phyloP scores from a whole-genome alignment of 495 filamentous ascomycete genomes.

The Trichocladium uniseriatum region DNA sequence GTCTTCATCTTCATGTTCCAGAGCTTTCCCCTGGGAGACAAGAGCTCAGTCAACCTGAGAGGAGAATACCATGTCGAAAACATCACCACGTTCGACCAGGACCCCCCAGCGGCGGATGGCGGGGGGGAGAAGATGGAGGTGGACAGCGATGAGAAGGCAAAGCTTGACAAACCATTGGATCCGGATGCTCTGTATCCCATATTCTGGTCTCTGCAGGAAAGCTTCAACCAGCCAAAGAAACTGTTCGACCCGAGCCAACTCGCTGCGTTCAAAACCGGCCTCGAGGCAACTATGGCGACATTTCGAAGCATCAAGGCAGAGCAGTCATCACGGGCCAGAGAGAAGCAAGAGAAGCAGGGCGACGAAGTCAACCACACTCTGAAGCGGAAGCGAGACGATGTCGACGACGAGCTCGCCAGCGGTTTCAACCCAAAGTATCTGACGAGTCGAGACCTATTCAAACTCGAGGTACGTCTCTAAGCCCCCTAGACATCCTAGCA shows the following conservation, averaged over 20 bases:
- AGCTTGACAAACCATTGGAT: constrained; percentile 39
- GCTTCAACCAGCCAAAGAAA: constrained; percentile 80
- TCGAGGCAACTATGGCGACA: constrained; percentile 67
- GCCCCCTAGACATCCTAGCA: background rate
- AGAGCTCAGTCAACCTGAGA: constrained; percentile 90
- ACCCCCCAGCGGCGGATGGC: constrained; percentile 36
- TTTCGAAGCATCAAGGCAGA: constrained; percentile 76
- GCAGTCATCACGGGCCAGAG: constrained; percentile 29
- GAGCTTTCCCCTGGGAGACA: constrained; percentile 90
- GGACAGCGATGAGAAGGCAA: constrained; percentile 30
- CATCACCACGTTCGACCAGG: constrained; percentile 73
- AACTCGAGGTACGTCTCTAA: constrained; percentile 61
- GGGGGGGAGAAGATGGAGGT: constrained; percentile 49
- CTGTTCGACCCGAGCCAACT: constrained; percentile 66
- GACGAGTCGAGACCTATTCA: constrained; percentile 88
- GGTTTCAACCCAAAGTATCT: constrained; percentile 95
- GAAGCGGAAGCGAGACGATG: constrained; percentile 67
- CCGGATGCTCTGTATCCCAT: constrained; percentile 73
- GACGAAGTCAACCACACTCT: constrained; percentile 53
- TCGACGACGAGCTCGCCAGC: constrained; percentile 52
- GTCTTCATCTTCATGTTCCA: constrained; percentile 98
- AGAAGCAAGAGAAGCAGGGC: constrained; percentile 36
- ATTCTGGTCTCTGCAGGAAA: constrained; percentile 88
- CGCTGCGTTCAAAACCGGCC: constrained; percentile 61
- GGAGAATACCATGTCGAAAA: constrained; percentile 96